Base-by-base conservation (phyloP, 371 early-diverging fungal genomes). In the Actinomortierella ambigua region DNA sequence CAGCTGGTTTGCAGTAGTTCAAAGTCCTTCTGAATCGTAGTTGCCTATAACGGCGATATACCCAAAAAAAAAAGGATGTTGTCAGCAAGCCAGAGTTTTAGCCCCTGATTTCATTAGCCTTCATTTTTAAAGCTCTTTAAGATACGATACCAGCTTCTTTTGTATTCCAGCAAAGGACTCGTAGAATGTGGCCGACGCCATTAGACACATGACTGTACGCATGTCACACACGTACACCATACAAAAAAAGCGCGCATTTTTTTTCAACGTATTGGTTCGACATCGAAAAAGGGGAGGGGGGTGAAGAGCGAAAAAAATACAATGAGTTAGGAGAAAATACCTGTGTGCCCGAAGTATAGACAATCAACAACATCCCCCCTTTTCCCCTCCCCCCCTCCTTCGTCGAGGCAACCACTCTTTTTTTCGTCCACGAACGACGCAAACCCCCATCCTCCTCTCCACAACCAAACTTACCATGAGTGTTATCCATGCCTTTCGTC, bases 181-280 rank as follows among this genome's bases (percentile, higher is more conserved):
- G 55, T 73, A 73, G 63, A 67, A 73, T 64, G 66, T 73, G 56
- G 75, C 75, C 18, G 68, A 73, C 2, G 75, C 66, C 75, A 63
- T 73, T 47, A 73, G 75, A 60, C 75, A 73, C 75, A 73, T 73
- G 66, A 73, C 75, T 73, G 43, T 46, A 9, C 9, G 14, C 42
- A 28, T 49, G 26, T 42, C 50, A 60, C 41, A 29, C 1, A 27
- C 5, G 14, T 40, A 29, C 34, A 13, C 29, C 23, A 44, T 0
- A n/a, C 6, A 22, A 22, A 9, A 9, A 24, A 29, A 49, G 27
- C 48, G 22, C n/a, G n/a, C n/a, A n/a, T n/a, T n/a, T n/a, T n/a
- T n/a, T n/a, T n/a, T n/a, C n/a, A n/a, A n/a, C n/a, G n/a, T n/a
- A n/a, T n/a, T n/a, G n/a, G n/a, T n/a, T n/a, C n/a, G n/a, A n/a